phyloP scores from a whole-genome alignment of 2,329 filamentous ascomycete genomes.

The Colletotrichum camelliae region DNA sequence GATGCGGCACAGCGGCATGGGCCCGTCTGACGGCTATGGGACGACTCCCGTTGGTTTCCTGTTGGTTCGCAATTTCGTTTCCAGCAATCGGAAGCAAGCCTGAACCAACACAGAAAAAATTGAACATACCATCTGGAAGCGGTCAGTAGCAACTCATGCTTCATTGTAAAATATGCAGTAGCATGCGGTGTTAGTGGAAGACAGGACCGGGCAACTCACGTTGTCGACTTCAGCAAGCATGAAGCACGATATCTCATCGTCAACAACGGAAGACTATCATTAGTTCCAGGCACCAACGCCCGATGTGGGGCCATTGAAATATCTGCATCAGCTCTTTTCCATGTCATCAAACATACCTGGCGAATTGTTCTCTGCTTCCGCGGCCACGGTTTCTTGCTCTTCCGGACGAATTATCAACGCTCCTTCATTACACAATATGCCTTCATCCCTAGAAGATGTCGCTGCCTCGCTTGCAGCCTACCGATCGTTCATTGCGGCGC shows the following conservation, averaged over 20 bases:
- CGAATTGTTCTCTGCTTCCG: background rate
- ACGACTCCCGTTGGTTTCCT: background rate
- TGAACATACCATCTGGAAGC: background rate
- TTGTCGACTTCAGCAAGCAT: background rate
- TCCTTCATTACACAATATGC: background rate
- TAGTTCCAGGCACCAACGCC: background rate
- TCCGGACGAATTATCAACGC: too few relatives aligned
- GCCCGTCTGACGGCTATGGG: background rate
- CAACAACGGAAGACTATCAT: background rate
- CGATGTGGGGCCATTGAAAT: background rate
- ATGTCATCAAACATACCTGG: too few relatives aligned
- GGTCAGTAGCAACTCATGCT: background rate
- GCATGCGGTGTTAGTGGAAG: background rate
- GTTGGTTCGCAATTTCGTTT: background rate
- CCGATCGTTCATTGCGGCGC: background rate
- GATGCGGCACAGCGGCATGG: background rate
- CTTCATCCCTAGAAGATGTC: background rate
- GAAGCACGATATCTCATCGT: background rate
- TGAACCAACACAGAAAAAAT: background rate
- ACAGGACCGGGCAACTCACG: background rate
- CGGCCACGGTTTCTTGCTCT: fast-evolving
- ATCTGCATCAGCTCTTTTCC: background rate
- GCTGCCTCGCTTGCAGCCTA: background rate
- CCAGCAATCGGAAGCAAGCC: background rate
- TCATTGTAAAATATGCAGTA: background rate